Percentiles rank a stretch among this genome's conserved stretches.
These are phyloP conservation scores for Coemansia biformis DNA, from an alignment of 192 early-diverging fungal species.

Conservation along the genomic window DNA sequence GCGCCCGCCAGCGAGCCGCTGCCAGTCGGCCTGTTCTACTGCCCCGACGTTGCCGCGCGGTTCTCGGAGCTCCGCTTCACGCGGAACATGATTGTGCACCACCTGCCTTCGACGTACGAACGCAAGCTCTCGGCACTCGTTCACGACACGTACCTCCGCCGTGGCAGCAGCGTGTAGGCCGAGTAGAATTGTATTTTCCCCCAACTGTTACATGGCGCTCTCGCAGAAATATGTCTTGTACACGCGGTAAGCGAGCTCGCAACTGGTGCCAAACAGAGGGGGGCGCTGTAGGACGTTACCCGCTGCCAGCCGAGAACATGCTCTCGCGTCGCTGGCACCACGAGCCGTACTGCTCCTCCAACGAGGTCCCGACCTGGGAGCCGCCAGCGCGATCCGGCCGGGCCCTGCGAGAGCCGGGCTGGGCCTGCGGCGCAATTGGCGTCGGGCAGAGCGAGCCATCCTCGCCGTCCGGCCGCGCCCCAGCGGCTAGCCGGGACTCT, in stretches of 20 bases:
- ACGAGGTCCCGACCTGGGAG: slow-evolving; percentile 6
- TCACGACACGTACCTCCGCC: slow-evolving; percentile 10
- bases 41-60: slow-evolving; percentile 69
- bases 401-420: background rate
- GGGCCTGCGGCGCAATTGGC: slow-evolving; percentile 4
- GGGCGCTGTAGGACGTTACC: too few relatives aligned
- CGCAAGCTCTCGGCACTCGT: slow-evolving; percentile 40
- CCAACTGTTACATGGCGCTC: too few relatives aligned
- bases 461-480: background rate
- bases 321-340: slow-evolving; percentile 34
- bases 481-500: background rate
- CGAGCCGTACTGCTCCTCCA: slow-evolving; percentile 47
- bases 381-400: slow-evolving; percentile 1
- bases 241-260: too few relatives aligned
- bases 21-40: slow-evolving; percentile 55
- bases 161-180: too few relatives aligned
- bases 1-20: slow-evolving; percentile 9
- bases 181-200: too few relatives aligned
- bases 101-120: slow-evolving; percentile 71
- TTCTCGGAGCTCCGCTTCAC: slow-evolving; percentile 78
- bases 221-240: too few relatives aligned
- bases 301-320: slow-evolving; percentile 22
- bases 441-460: background rate
- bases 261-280: too few relatives aligned
- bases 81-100: slow-evolving; percentile 73